A percentile compares a stretch with the other conserved stretches of the same genome.
phyloP scores from a whole-genome alignment of 345 rosid species.

The Citrus australasica region DNA sequence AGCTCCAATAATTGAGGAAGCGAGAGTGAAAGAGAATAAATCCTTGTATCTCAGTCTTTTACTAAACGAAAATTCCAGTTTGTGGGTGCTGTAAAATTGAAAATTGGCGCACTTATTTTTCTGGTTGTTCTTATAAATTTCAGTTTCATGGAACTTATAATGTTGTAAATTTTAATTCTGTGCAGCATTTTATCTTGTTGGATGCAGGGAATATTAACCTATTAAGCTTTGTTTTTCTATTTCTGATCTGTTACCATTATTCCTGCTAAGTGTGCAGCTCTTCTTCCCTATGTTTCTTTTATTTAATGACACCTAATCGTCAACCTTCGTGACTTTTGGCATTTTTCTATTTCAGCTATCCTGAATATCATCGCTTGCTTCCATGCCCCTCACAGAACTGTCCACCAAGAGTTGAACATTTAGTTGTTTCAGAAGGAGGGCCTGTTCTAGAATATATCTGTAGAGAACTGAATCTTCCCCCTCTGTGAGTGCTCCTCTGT shows the following conservation, averaged over 20 bases:
- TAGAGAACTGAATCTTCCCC: conserved; percentile 71
- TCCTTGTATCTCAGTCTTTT: neutral
- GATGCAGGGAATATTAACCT: neutral
- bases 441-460: conserved; percentile 56
- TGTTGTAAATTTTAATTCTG: neutral
- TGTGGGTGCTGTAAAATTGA: neutral
- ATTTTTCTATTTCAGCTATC: conserved; percentile 39
- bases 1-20: neutral
- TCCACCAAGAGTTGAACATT: conserved; percentile 81
- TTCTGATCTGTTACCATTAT: neutral
- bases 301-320: neutral
- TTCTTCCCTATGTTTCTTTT: neutral
- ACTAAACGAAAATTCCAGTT: neutral
- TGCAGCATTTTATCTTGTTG: neutral
- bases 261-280: neutral
- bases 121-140: neutral
- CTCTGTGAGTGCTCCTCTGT: conserved; percentile 52
- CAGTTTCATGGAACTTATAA: neutral
- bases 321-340: neutral
- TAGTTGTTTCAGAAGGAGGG: conserved; percentile 71
- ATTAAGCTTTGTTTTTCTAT: neutral
- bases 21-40: too few relatives aligned
- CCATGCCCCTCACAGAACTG: conserved; percentile 63
- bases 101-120: neutral
- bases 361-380: conserved; percentile 60